Evolutionary conservation across 257 asterid genomes (phyloP).

Genomic region (Euphrasia confusa): DNA sequence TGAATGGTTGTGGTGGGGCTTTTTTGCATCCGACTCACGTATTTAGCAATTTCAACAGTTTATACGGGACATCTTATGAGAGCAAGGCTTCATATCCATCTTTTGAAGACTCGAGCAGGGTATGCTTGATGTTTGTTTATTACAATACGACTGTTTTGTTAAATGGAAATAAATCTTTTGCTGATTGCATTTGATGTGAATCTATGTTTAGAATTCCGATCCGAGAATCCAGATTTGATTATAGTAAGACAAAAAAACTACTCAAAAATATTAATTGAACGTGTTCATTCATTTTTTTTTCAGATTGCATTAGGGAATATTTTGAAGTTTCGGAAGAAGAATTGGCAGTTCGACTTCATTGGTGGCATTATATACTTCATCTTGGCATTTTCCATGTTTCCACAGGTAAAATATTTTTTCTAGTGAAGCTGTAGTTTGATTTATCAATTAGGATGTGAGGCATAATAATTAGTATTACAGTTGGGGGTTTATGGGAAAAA

Average conservation of each 20-base stretch:
- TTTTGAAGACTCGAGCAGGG: conserved; percentile 97
- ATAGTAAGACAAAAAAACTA: too few relatives aligned
- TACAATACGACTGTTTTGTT: conserved; percentile 8
- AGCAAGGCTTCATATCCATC: conserved; percentile 90
- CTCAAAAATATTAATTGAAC: too few relatives aligned
- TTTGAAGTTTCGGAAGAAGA: conserved; percentile 94
- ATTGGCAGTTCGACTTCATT: conserved; percentile 96
- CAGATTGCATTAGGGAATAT: conserved; percentile 99
- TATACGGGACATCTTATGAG: conserved; percentile 64
- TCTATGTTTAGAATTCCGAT: background rate
- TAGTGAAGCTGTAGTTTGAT: conserved; percentile 4
- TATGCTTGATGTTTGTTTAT: conserved; percentile 8
- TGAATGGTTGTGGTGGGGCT: conserved; percentile 99
- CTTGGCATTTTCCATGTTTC: conserved; percentile 92
- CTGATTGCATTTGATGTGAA: background rate
- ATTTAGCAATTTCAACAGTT: conserved; percentile 60
- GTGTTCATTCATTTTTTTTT: background rate
- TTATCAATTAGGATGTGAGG: background rate
- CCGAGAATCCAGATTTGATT: too few relatives aligned
- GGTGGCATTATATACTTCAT: conserved; percentile 91
- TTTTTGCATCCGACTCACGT: conserved; percentile 99
- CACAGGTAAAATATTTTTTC: conserved; percentile 54
- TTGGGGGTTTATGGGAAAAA: background rate
- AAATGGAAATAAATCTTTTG: conserved; percentile 7
- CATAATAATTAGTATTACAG: background rate